These are phyloP conservation scores for Prunus fruticosa DNA, from an alignment of 306 rosid genomes.

Conservation along the genomic window DNA sequence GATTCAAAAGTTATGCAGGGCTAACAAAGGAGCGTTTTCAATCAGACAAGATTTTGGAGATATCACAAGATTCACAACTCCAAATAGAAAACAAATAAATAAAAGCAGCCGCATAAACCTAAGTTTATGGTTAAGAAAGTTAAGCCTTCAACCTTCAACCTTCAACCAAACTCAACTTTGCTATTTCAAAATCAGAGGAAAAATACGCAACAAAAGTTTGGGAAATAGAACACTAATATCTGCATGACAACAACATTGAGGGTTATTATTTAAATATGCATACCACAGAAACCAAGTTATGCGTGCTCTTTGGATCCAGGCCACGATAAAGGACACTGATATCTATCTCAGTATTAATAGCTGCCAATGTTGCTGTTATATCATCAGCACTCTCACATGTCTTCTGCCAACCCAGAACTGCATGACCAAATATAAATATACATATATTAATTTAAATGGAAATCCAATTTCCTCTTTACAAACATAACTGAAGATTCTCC, in stretches of 20 bases:
- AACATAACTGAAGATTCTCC: slow-evolving; percentile 4
- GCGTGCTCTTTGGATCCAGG: slow-evolving; percentile 61
- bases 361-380: slow-evolving; percentile 69
- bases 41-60: not conserved
- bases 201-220: not conserved
- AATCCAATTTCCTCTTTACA: not conserved
- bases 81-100: not conserved
- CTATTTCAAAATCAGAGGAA: not conserved
- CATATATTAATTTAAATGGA: slow-evolving; percentile 11
- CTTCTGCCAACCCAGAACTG: slow-evolving; percentile 98
- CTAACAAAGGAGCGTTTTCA: not conserved
- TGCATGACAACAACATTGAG: slow-evolving; percentile 1
- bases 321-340: slow-evolving; percentile 85
- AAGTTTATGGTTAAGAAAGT: not conserved
- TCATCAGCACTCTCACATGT: slow-evolving; percentile 81
- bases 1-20: not conserved
- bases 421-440: slow-evolving; percentile 23
- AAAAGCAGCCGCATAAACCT: not conserved
- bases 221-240: not conserved
- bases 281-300: slow-evolving; percentile 97
- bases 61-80: not conserved
- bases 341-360: slow-evolving; percentile 72
- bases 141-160: not conserved
- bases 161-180: slow-evolving; percentile 1
- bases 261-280: slow-evolving; percentile 21